phyloP scores from a whole-genome alignment of 140 eudicot species.

The Cichorium intybus region DNA sequence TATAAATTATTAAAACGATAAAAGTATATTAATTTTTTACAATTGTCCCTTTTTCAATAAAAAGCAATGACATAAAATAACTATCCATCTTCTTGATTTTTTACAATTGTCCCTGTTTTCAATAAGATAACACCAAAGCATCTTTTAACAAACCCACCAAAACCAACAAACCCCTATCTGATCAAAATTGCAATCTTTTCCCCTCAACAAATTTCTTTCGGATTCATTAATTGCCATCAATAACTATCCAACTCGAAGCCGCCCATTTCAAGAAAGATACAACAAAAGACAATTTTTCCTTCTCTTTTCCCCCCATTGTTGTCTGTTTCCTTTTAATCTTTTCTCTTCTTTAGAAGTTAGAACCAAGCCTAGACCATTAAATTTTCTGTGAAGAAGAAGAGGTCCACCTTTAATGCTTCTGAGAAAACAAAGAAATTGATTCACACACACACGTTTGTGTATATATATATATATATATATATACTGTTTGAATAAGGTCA shows the following conservation, averaged over 20 bases:
- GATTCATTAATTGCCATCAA: conserved; percentile 27
- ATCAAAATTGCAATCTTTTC: conserved; percentile 4
- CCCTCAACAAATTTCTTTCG: conserved; percentile 19
- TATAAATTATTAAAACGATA: no score
- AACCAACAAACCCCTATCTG: conserved; percentile 10
- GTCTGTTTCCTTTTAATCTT: conserved; percentile 20
- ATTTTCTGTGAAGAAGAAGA: conserved; percentile 20
- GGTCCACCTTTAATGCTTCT: conserved; percentile 28
- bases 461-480: conserved; percentile 1
- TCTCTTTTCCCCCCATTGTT: conserved; percentile 23
- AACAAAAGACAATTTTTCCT: conserved; percentile 18
- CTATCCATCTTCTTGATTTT: no score
- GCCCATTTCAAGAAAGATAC: conserved; percentile 34
- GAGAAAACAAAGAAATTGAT: conserved; percentile 33
- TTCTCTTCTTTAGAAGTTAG: conserved; percentile 4
- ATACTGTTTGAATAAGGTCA: conserved; percentile 5
- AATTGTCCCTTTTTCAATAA: no score
- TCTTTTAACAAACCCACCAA: conserved; percentile 19
- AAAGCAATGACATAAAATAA: no score
- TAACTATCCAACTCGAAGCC: conserved; percentile 48
- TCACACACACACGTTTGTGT: conserved; percentile 16
- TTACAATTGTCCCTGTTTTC: no score
- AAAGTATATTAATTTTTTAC: no score
- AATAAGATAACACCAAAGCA: background rate
- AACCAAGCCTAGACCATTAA: conserved; percentile 5